Base-by-base conservation (phyloP, 108 stramenopile genomes). In the Pseudonitzschia delicatissima region DNA sequence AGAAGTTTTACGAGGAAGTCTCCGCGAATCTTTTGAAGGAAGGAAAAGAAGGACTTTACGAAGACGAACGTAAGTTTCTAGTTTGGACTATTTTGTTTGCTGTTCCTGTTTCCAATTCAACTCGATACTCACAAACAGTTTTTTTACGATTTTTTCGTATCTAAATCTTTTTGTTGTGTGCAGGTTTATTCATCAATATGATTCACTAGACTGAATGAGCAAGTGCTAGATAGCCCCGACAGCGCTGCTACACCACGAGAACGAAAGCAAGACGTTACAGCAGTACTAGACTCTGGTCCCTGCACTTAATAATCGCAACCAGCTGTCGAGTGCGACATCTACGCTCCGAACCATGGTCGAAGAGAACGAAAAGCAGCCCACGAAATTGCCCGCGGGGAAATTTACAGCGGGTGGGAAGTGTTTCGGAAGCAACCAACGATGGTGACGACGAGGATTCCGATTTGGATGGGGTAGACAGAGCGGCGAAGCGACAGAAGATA, bases 171-270 rank as follows among this genome's bases (percentile, higher is more conserved):
- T 34, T 17, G n/a, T 59, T 39, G 34, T 59, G 12, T 23, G 13
- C 60, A 61, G 60, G 60, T 49, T 71, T 92, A 23, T 92, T 92
- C 67, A 92, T 94, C 70, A 87, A 87, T 65, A 92, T 92, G 90
- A 92, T 94, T 50, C 85, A 86, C 63, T n/a, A 71, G 88, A 45
- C 65, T 94, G 42, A 90, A 92, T 74, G 90, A 80, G 45, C 90
- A 92, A 68, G 85, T 82, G 4, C 33, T 77, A 32, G 59, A 45
- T n/a, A 71, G 57, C 48, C n/a, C 60, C 37, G 60, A 61, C 27
- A 61, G 39, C 20, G 60, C 36, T 5, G 55, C 33, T 17, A 23
- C 21, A 8, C 55, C 68, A 57, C 23, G 45, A 64, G 29, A 62
- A 40, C 37, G 53, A 60, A 62, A 34, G 37, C 34, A 49, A 60